Percentiles rank a stretch among this genome's conserved stretches.
Conservation (phyloP, 2,329 filamentous ascomycete species). For the Bertia moriformis region DNA sequence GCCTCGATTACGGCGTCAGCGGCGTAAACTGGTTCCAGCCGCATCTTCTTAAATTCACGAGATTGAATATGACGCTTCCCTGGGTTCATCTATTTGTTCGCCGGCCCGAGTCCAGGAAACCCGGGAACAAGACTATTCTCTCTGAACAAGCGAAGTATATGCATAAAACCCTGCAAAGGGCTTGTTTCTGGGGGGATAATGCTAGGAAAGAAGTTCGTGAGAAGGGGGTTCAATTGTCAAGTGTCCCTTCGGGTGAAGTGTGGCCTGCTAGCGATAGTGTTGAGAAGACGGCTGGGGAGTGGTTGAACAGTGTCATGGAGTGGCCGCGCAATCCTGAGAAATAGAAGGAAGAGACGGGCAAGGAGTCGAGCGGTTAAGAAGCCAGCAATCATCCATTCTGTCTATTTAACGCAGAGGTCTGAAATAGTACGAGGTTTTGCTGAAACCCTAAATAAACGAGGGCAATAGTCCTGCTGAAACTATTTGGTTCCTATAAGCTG, state of each 20-base stretch:
- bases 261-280: neutral
- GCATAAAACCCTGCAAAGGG: constrained; percentile 20
- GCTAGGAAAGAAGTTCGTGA: too few species aligned
- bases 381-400: too few species aligned
- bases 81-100: neutral
- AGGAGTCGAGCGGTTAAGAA: too few species aligned
- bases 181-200: constrained; percentile 26
- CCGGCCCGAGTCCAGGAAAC: neutral
- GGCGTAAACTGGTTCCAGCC: constrained; percentile 6
- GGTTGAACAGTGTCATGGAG: neutral
- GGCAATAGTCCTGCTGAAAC: too few species aligned
- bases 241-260: neutral
- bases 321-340: neutral
- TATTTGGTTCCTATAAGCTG: too few species aligned
- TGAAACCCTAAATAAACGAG: too few species aligned
- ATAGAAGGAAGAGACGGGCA: too few species aligned
- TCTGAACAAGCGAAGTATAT: constrained; percentile 20
- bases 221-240: constrained; percentile 16
- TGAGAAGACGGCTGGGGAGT: neutral
- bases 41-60: constrained; percentile 4
- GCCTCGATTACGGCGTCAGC: constrained; percentile 15
- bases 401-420: too few species aligned
- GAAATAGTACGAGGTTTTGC: too few species aligned
- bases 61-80: neutral
- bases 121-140: constrained; percentile 8